A percentile compares a stretch with the other conserved stretches of the same genome.
phyloP scores from a whole-genome alignment of 176 grass and related monocot genomes.

The Oryza glaberrima region DNA sequence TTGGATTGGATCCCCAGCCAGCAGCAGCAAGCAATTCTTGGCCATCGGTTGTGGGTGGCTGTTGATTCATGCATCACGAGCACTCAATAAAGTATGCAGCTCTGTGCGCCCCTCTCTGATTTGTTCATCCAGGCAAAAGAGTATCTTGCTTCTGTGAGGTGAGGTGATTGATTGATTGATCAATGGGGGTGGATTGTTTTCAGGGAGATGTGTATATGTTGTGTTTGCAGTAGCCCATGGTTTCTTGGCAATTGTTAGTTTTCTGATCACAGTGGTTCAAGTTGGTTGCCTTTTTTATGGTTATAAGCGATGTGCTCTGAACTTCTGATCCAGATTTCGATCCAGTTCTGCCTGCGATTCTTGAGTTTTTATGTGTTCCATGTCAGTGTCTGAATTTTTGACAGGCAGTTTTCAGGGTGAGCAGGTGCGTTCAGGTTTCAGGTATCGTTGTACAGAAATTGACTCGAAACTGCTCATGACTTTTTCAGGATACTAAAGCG shows the following conservation, averaged over 20 bases:
- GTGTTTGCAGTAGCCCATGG: slow-evolving; percentile 8
- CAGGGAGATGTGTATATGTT: background rate
- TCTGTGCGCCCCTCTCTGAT: slow-evolving; percentile 14
- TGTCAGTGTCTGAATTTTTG: slow-evolving; percentile 21
- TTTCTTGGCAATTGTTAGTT: background rate
- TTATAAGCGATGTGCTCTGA: background rate
- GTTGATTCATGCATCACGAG: slow-evolving; percentile 20
- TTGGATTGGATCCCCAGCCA: background rate
- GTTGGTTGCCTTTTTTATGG: background rate
- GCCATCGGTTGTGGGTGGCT: slow-evolving; percentile 27
- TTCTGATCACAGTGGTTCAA: background rate
- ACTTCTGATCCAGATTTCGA: slow-evolving; percentile 10
- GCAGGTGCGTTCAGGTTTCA: background rate
- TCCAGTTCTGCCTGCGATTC: background rate
- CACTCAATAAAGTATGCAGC: slow-evolving; percentile 30
- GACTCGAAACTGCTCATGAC: background rate
- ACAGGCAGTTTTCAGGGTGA: background rate
- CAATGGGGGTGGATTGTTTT: background rate
- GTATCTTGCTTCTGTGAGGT: slow-evolving; percentile 17
- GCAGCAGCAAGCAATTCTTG: slow-evolving; percentile 16
- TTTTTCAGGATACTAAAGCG: slow-evolving; percentile 26
- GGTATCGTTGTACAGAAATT: background rate
- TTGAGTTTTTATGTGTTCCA: background rate
- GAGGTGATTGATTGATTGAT: background rate
- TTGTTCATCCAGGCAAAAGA: slow-evolving; percentile 11